A percentile compares a stretch with the other conserved stretches of the same genome.
Evolutionary conservation across 768 basidiomycete genomes (phyloP).

Genomic region (Lactifluus pinguis): DNA sequence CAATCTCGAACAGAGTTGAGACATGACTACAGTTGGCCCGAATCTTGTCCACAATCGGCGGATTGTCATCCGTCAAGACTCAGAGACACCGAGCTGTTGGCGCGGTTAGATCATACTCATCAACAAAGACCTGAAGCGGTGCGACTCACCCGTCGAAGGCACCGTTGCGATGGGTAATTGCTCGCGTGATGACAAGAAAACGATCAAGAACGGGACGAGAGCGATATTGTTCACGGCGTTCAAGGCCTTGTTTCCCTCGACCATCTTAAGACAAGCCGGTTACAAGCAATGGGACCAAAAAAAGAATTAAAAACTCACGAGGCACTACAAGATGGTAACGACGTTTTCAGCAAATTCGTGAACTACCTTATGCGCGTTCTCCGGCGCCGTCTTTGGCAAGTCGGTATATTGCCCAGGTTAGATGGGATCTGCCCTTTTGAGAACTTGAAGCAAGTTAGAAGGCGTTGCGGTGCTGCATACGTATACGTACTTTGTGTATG

Average conservation of each 20-base stretch:
- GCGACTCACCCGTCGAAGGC: slow-evolving; percentile 60
- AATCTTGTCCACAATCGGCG: slow-evolving; percentile 56
- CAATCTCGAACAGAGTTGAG: slow-evolving; percentile 56
- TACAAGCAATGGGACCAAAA: too few species aligned
- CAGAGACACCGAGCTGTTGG: slow-evolving; percentile 82
- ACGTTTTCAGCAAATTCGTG: slow-evolving; percentile 89
- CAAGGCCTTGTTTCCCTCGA: slow-evolving; percentile 62
- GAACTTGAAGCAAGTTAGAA: too few species aligned
- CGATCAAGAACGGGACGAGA: slow-evolving; percentile 78
- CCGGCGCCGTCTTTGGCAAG: slow-evolving; percentile 50
- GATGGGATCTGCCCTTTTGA: slow-evolving; percentile 57
- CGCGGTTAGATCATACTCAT: too few species aligned
- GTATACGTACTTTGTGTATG: slow-evolving; percentile 59
- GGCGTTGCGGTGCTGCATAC: too few species aligned
- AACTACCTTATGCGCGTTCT: slow-evolving; percentile 65
- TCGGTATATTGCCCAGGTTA: slow-evolving; percentile 56
- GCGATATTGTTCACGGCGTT: slow-evolving; percentile 75
- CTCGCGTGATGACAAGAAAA: slow-evolving; percentile 69
- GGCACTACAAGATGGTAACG: slow-evolving; percentile 87
- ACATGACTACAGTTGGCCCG: slow-evolving; percentile 51
- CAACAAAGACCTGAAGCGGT: too few species aligned
- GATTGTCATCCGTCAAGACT: slow-evolving; percentile 87
- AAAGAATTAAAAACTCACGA: slow-evolving; percentile 59
- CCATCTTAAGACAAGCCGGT: slow-evolving; percentile 2
- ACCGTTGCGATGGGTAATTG: slow-evolving; percentile 64